A percentile compares a stretch with the other conserved stretches of the same genome.
Conservation (phyloP, 2,329 filamentous ascomycete species). For the Phialophora tarda region DNA sequence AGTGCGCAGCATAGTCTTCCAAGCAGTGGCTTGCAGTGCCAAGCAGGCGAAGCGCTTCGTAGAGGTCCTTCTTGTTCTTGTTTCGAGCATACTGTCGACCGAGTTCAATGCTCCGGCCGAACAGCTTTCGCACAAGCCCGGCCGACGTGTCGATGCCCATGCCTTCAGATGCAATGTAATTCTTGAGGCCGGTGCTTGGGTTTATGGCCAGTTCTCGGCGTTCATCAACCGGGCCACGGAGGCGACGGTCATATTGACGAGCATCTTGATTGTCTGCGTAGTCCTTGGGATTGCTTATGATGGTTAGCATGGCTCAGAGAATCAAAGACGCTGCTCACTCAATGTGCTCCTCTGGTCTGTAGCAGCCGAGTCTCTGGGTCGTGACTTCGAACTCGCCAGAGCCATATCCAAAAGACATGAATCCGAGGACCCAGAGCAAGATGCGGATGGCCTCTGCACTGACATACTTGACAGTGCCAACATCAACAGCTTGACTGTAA, state of each 20-base stretch:
- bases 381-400: slow-evolving; percentile 87
- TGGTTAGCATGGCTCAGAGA: slow-evolving; percentile 6
- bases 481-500: slow-evolving; percentile 92
- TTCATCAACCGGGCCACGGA: slow-evolving; percentile 83
- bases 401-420: slow-evolving; percentile 84
- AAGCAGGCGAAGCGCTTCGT: slow-evolving; percentile 83
- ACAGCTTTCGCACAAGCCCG: slow-evolving; percentile 73
- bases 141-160: slow-evolving; percentile 81
- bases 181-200: slow-evolving; percentile 77
- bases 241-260: slow-evolving; percentile 76
- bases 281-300: slow-evolving; percentile 65
- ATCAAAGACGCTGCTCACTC: slow-evolving; percentile 58
- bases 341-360: slow-evolving; percentile 82
- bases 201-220: slow-evolving; percentile 78
- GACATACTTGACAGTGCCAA: slow-evolving; percentile 88
- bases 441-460: slow-evolving; percentile 90
- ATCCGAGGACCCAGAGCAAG: slow-evolving; percentile 84
- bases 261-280: slow-evolving; percentile 91
- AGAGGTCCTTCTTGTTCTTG: slow-evolving; percentile 74
- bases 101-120: slow-evolving; percentile 76
- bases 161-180: slow-evolving; percentile 89
- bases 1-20: slow-evolving; percentile 91
- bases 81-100: slow-evolving; percentile 72
- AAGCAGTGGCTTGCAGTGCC: slow-evolving; percentile 90
- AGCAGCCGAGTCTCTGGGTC: slow-evolving; percentile 76